These are phyloP conservation scores for Diplodia corticola DNA, from an alignment of 2,329 filamentous ascomycete genomes.

Conservation along the genomic window DNA sequence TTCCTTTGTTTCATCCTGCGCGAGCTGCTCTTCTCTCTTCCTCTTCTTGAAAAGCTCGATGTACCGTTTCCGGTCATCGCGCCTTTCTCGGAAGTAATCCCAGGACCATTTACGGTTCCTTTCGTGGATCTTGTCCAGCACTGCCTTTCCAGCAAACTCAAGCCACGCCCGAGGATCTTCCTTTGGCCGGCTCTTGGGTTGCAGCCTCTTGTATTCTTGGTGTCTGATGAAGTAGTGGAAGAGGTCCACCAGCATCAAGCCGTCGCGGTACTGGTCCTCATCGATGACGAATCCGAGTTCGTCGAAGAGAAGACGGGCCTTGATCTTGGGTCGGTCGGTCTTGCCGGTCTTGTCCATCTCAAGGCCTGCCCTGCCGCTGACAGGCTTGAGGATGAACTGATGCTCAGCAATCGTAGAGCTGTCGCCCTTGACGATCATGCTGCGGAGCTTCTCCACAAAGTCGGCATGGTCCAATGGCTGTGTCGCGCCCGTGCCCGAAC, in stretches of 20 bases:
- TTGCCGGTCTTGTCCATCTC: conserved; percentile 93
- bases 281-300: conserved; percentile 98
- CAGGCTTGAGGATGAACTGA: conserved; percentile 94
- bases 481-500: conserved; percentile 71
- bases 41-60: conserved; percentile 96
- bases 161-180: conserved; percentile 94
- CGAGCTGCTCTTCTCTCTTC: conserved; percentile 67
- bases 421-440: conserved; percentile 74
- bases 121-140: conserved; percentile 93
- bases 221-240: conserved; percentile 99
- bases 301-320: conserved; percentile 88
- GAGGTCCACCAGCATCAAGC: conserved; percentile 94
- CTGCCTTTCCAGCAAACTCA: conserved; percentile 82
- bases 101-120: conserved; percentile 92
- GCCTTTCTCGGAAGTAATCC: conserved; percentile 89
- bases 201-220: conserved; percentile 91
- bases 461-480: conserved; percentile 70
- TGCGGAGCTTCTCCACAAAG: conserved; percentile 73
- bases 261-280: conserved; percentile 95
- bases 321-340: conserved; percentile 76
- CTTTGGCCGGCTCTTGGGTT: conserved; percentile 81
- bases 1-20: conserved; percentile 69
- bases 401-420: conserved; percentile 60
- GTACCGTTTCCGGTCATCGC: conserved; percentile 85
- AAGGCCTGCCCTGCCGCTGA: conserved; percentile 91